Evolutionary conservation across 139 green algal genomes (phyloP).

Genomic region (Chlorella sp.): DNA sequence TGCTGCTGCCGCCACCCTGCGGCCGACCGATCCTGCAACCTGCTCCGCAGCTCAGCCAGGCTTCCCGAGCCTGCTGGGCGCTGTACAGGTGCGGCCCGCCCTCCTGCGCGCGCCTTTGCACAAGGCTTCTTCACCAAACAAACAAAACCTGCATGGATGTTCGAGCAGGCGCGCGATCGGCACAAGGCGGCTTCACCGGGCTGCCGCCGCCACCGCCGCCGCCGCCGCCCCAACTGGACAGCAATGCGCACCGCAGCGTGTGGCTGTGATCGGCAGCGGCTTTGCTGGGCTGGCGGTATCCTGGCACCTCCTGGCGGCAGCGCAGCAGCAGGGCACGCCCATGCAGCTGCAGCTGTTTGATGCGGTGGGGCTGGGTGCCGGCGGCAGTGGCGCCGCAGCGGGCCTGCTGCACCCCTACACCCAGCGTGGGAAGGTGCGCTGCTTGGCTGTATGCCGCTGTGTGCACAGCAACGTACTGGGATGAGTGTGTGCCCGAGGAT

Average conservation of each 20-base stretch:
- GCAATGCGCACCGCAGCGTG: neutral
- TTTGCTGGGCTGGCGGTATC: conserved; percentile 79
- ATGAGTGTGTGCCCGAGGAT: neutral
- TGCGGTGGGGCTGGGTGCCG: conserved; percentile 74
- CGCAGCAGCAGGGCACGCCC: neutral
- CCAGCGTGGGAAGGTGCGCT: conserved; percentile 71
- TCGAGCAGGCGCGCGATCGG: no score
- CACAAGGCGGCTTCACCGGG: no score
- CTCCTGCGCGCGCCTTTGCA: no score
- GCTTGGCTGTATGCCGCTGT: neutral
- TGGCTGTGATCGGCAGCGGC: conserved; percentile 81
- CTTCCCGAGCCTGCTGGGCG: no score
- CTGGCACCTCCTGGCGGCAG: conserved; percentile 67
- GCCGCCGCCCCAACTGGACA: neutral
- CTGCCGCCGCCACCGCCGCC: neutral
- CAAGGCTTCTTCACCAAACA: no score
- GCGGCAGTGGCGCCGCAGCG: conserved; percentile 86
- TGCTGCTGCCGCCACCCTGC: no score
- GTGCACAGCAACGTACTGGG: neutral
- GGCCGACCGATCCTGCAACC: no score
- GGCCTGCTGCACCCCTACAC: conserved; percentile 92
- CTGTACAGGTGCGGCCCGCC: no score
- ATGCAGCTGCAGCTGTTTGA: conserved; percentile 82
- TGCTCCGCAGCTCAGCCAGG: no score
- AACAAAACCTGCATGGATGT: no score